Evolutionary conservation across 306 rosid genomes (phyloP), one percentile per base, ranked within the genome.

Genomic region (Lathyrus tuberosus): DNA sequence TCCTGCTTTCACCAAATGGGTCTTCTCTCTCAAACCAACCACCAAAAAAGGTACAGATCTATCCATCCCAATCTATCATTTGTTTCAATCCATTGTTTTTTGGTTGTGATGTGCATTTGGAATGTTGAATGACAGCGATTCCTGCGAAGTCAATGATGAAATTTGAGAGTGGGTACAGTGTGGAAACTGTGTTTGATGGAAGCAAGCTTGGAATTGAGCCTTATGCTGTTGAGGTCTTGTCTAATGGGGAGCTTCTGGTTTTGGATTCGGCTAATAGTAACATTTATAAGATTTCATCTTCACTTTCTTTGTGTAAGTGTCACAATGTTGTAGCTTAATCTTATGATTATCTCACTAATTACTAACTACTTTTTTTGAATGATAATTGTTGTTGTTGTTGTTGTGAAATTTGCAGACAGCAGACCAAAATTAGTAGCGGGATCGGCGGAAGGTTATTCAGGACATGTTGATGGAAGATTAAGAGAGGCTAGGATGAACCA

Each of bases 151-250:
- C 96, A 53, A 69, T 86, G 90, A 79, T 92, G 95, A 92, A 87
- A 87, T 92, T 84, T 20, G 97, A 92, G 84, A 85, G 90, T 80
- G 97, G 97, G 0, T 86, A 85, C 65, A 87, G 63, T 28, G 96
- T 89, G 82, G 96, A 92, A 84, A 92, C 97, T 0, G 97, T 92
- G 79, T 92, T 92, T 76, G 97, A 92, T 84, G 97, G 97, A 63
- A 92, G 96, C 81, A 92, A 92, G 84, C 97, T 87, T 81, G 97
- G 96, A 63, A 82, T 92, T 62, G 97, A 92, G 84, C 97, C 97
- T 76, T 82, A 87, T 77, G 86, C 89, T 0, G 92, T 89, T 75
- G 95, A 89, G 83, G 82, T 89, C 53, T 82, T 92, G 67, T 82
- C 90, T 18, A 83, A 69, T 81, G 97, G 92, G 75, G 96, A 92